Conservation (phyloP, 176 grass and related monocot species). For the Zea luxurians region DNA sequence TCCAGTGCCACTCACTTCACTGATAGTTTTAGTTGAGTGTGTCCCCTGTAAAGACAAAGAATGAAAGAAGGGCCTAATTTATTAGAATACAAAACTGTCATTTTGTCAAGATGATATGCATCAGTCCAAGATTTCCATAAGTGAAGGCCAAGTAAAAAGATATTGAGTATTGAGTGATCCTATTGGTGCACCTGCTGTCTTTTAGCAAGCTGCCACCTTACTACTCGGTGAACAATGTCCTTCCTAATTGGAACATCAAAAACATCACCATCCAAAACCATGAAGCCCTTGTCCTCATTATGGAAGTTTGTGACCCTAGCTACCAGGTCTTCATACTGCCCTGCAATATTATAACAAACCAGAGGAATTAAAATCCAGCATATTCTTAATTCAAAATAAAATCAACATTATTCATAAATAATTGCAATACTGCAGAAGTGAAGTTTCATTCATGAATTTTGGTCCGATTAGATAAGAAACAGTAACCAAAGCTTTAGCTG, state of each 20-base stretch:
- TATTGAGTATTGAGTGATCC: neutral
- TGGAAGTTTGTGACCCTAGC: conserved; percentile 84
- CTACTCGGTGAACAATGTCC: conserved; percentile 90
- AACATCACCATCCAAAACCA: conserved; percentile 95
- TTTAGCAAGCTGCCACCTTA: conserved; percentile 98
- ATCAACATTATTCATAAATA: conserved; percentile 2
- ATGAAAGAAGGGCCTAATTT: neutral
- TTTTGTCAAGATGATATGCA: neutral
- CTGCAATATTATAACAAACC: conserved; percentile 37
- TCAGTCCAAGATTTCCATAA: neutral
- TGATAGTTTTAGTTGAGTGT: conserved; percentile 94
- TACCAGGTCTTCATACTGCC: conserved; percentile 85
- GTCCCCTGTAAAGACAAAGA: conserved; percentile 61
- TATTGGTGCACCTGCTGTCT: conserved; percentile 66
- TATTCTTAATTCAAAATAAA: neutral
- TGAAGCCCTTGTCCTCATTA: conserved; percentile 81
- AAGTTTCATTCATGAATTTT: conserved; percentile 17
- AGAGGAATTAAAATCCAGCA: conserved; percentile 10
- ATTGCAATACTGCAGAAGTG: neutral
- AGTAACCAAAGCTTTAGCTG: neutral
- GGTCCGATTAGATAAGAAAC: neutral
- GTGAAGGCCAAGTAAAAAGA: neutral
- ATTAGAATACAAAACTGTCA: neutral
- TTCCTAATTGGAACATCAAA: conserved; percentile 92
- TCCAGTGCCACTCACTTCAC: conserved; percentile 89